Conservation (phyloP, 208 protist species). For the Trichomonas tenax region DNA sequence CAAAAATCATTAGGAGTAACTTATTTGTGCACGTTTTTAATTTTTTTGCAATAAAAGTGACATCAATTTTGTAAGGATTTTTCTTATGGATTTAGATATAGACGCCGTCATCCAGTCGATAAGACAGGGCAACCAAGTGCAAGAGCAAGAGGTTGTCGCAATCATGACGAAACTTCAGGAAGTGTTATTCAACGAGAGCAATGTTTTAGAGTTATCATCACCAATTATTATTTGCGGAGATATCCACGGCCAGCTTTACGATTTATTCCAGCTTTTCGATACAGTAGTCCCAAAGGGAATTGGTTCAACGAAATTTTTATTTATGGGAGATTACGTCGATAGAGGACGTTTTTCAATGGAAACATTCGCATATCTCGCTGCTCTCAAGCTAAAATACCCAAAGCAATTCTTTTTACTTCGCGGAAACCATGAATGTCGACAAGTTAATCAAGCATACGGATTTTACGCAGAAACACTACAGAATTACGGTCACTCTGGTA, state of each 20-base stretch:
- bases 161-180: background rate
- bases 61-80: background rate
- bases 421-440: constrained; percentile 41
- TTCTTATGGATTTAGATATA: background rate
- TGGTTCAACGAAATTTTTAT: constrained; percentile 28
- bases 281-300: background rate
- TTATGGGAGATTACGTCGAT: constrained; percentile 45
- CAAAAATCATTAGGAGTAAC: too few species aligned
- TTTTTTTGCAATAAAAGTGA: background rate
- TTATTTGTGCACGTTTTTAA: too few species aligned
- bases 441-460: constrained; percentile 33
- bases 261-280: constrained; percentile 34
- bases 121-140: background rate
- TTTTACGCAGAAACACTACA: constrained; percentile 43
- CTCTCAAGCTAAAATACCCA: constrained; percentile 33
- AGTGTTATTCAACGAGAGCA: constrained; percentile 24
- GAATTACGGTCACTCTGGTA: constrained; percentile 60
- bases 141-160: background rate
- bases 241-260: constrained; percentile 43
- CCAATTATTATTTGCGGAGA: constrained; percentile 41
- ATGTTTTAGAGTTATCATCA: constrained; percentile 29
- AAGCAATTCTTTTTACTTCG: constrained; percentile 33
- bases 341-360: constrained; percentile 35
- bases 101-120: background rate
- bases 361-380: constrained; percentile 31